These are phyloP conservation scores for Auriculariales sp. DNA, from an alignment of 768 basidiomycete genomes.

Conservation along the genomic window DNA sequence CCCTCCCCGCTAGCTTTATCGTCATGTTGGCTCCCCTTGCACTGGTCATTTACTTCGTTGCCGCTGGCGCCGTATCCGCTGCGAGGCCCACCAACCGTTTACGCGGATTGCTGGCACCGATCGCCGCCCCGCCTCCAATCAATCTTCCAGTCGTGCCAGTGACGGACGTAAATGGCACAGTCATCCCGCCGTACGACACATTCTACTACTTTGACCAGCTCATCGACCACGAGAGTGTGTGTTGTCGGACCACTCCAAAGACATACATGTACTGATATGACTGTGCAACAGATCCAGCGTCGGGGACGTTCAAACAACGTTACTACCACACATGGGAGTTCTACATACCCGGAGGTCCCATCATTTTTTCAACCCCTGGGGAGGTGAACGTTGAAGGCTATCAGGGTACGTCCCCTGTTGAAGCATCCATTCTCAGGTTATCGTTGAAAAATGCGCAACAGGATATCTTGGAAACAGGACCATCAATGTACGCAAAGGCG, in stretches of 20 bases:
- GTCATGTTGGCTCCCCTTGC: no score
- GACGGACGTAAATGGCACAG: slow-evolving; percentile 4
- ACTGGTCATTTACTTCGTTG: no score
- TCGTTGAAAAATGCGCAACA: no score
- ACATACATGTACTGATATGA: no score
- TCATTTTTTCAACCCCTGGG: slow-evolving; percentile 53
- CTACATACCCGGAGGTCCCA: slow-evolving; percentile 39
- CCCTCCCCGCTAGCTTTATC: no score
- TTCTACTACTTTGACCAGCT: slow-evolving; percentile 41
- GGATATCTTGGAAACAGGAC: slow-evolving; percentile 4
- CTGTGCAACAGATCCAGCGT: slow-evolving; percentile 1
- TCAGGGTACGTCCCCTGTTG: no score
- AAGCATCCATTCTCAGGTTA: no score
- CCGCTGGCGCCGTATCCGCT: no score
- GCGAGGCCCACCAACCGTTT: no score
- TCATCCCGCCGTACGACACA: slow-evolving; percentile 17
- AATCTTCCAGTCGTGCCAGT: neutral
- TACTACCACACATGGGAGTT: slow-evolving; percentile 21
- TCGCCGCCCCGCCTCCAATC: slow-evolving; percentile 2
- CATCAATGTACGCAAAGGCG: no score
- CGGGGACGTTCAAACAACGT: neutral
- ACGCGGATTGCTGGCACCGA: no score
- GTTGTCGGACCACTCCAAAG: no score
- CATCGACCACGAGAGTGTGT: slow-evolving; percentile 40
- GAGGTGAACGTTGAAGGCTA: slow-evolving; percentile 37